phyloP scores from a whole-genome alignment of 768 basidiomycete genomes.

The Lentinula boryana region DNA sequence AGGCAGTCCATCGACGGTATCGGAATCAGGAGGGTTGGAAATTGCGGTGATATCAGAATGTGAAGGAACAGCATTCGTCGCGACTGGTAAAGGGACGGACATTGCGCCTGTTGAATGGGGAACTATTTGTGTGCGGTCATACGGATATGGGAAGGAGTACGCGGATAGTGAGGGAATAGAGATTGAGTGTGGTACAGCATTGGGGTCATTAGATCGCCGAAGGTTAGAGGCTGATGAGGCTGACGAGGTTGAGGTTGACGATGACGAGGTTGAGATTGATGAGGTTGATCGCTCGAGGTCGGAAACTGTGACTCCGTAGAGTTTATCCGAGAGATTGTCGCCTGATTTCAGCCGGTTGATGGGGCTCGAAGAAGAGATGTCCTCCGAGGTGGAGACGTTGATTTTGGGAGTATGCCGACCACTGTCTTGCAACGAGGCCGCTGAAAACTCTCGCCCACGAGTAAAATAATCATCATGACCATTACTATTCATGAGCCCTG shows the following conservation, averaged over 20 bases:
- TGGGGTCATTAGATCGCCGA: not conserved
- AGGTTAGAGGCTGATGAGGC: not conserved
- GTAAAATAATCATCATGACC: conserved; percentile 5
- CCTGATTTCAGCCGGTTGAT: not conserved
- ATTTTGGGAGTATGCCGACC: not conserved
- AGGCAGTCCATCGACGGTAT: conserved; percentile 10
- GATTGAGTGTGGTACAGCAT: not conserved
- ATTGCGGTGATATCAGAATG: not conserved
- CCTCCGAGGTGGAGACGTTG: not conserved
- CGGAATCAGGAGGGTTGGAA: not conserved
- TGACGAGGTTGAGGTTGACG: not conserved
- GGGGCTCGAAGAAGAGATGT: not conserved
- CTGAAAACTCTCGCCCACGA: conserved; percentile 3
- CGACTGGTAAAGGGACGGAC: not conserved
- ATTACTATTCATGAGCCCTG: not conserved
- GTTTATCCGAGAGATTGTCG: not conserved
- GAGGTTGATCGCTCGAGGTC: not conserved
- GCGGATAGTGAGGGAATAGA: not conserved
- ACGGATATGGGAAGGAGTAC: not conserved
- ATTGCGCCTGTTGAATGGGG: not conserved
- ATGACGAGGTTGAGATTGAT: not conserved
- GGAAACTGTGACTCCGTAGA: not conserved
- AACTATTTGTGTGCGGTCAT: not conserved
- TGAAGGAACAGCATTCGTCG: not conserved
- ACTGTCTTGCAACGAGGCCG: not conserved